phyloP scores from a whole-genome alignment of 1,284 basidiomycete species.

The Volvariella volvacea region DNA sequence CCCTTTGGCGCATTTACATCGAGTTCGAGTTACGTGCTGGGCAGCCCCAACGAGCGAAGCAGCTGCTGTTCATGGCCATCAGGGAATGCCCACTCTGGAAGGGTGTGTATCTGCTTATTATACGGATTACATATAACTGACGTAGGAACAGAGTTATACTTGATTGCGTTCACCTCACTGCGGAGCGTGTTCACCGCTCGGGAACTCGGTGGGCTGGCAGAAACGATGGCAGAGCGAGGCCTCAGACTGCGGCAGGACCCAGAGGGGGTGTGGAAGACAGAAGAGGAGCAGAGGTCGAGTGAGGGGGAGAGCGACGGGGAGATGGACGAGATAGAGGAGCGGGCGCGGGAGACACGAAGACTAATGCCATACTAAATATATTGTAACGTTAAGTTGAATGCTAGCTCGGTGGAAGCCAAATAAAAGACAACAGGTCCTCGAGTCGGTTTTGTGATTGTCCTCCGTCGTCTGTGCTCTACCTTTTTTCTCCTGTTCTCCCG shows the following conservation, averaged over 20 bases:
- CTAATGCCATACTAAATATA: constrained; percentile 53
- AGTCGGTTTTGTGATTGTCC: background rate
- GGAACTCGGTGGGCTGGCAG: constrained; percentile 66
- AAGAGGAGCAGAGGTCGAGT: constrained; percentile 21
- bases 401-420: constrained; percentile 11
- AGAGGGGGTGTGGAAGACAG: constrained; percentile 31
- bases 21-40: constrained; percentile 76
- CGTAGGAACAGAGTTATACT: constrained; percentile 62
- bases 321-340: constrained; percentile 54
- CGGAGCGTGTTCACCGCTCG: constrained; percentile 56
- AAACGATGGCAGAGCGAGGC: constrained; percentile 80
- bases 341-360: constrained; percentile 51
- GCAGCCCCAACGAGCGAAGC: constrained; percentile 62
- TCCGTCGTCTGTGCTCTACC: constrained; percentile 6
- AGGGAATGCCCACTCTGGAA: constrained; percentile 78
- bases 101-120: constrained; percentile 37
- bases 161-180: constrained; percentile 77
- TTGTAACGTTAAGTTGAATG: constrained; percentile 10
- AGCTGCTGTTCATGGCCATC: constrained; percentile 73
- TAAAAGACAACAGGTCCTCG: background rate
- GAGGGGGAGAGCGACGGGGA: constrained; percentile 27
- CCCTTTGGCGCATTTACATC: constrained; percentile 76
- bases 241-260: constrained; percentile 62
- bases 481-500: constrained; percentile 3
- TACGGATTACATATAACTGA: constrained; percentile 6